Percentiles rank a stretch among this genome's conserved stretches.
These are phyloP conservation scores for Guadua angustifolia DNA, from an alignment of 176 grass and related monocot species.

Conservation along the genomic window DNA sequence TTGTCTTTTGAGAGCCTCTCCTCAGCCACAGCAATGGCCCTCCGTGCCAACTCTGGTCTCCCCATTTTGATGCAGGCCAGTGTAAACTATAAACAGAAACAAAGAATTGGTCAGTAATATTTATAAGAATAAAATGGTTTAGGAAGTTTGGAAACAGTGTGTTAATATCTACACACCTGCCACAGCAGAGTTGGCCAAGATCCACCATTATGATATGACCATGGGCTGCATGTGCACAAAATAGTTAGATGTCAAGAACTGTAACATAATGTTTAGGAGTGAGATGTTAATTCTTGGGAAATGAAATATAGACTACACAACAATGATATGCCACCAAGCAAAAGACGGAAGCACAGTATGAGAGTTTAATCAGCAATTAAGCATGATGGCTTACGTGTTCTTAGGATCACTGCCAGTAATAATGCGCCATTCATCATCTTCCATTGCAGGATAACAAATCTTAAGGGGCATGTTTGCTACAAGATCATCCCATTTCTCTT, in stretches of 20 bases:
- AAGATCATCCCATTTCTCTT: conserved; percentile 88
- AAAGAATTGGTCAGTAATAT: conserved; percentile 30
- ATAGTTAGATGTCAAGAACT: conserved; percentile 33
- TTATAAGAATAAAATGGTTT: conserved; percentile 5
- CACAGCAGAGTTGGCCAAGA: conserved; percentile 98
- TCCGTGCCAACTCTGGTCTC: conserved; percentile 75
- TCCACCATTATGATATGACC: conserved; percentile 99
- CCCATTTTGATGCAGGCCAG: conserved; percentile 98
- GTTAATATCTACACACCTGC: conserved; percentile 64
- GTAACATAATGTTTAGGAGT: conserved; percentile 24
- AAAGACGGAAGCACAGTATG: neutral
- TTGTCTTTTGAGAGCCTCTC: conserved; percentile 77
- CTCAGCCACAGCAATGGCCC: conserved; percentile 80
- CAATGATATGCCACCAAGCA: conserved; percentile 7
- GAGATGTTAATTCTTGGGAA: conserved; percentile 9
- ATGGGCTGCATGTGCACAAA: conserved; percentile 71
- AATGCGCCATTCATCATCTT: conserved; percentile 84
- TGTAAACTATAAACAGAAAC: conserved; percentile 72
- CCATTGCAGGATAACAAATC: conserved; percentile 81
- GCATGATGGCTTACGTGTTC: conserved; percentile 65
- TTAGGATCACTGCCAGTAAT: conserved; percentile 92
- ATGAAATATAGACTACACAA: conserved; percentile 11
- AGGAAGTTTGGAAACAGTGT: neutral
- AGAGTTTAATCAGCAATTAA: neutral
- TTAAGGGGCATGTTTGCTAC: conserved; percentile 79